Evolutionary conservation across 2,329 filamentous ascomycete species (phyloP), one percentile per base, ranked within the genome.

Genomic region (Aspergillus aculeatinus): DNA sequence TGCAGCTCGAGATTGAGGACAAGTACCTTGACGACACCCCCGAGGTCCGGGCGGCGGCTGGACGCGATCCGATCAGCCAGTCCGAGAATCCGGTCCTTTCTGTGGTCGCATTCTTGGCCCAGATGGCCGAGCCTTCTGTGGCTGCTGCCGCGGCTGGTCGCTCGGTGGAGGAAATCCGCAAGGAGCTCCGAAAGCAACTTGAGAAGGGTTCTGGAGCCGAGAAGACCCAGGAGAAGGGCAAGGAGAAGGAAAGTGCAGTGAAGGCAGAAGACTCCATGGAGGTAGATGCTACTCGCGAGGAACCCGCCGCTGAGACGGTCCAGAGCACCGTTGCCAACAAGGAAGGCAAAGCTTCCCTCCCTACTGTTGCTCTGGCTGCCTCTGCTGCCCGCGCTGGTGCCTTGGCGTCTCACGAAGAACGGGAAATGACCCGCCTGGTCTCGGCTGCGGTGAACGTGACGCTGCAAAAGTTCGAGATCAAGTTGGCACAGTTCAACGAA

Each of bases 71-170:
- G 0, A 95, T 98, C 75, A 93, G 87, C 74, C 91, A 96, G 73
- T 88, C 90, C 14, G 95, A 99, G 70, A 99, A 98, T 76, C 94
- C 96, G 0, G 91, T 99, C 64, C 89, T 99, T 85, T 96, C 93
- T 21, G 95, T 98, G 2, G 91, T 99, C 67, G 90, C 91, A 57
- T 99, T 97, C 81, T 83, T 99, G 11, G 94, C 94, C 52, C 91
- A 92, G 65, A 85, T 99, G 61, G 91, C 93, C 1, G 93, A 97
- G 66, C 94, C 95, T 1, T 88, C 88, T 50, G 92, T 94, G 65
- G 93, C 95, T 2, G 94, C 95, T 0, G 93, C 92, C 0, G 94
- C 95, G 0, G 93, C 94, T 9, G 92, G 89, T 67, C 92, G 90
- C 68, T 95, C 91, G 23, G 90, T 96, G 2, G 89, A 91, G 44